Evolutionary conservation across 306 rosid species (phyloP).

Genomic region (Rosa rugosa): DNA sequence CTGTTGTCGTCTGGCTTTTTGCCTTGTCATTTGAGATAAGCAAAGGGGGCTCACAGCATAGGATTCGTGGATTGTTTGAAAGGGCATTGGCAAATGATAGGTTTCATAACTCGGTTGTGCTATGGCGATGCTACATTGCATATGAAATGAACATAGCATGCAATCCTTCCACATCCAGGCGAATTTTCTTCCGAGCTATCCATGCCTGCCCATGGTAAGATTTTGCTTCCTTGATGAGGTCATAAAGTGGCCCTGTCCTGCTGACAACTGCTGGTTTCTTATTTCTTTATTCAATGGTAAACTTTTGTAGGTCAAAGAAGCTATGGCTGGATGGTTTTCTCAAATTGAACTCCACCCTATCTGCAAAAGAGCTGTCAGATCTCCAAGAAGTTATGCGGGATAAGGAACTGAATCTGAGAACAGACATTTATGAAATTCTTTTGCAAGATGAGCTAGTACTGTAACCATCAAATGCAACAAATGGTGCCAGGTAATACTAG

Average conservation of each 20-base stretch:
- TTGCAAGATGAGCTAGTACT: slow-evolving; percentile 56
- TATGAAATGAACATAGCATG: slow-evolving; percentile 58
- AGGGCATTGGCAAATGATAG: slow-evolving; percentile 64
- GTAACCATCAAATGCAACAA: slow-evolving; percentile 16
- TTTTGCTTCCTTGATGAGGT: slow-evolving; percentile 6
- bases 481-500: neutral
- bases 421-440: slow-evolving; percentile 92
- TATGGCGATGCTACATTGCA: slow-evolving; percentile 85
- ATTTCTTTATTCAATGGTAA: neutral
- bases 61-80: slow-evolving; percentile 89
- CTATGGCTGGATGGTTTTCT: slow-evolving; percentile 93
- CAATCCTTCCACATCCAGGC: slow-evolving; percentile 70
- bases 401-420: slow-evolving; percentile 89
- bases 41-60: slow-evolving; percentile 64
- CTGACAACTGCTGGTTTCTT: neutral
- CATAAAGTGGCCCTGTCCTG: neutral
- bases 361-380: slow-evolving; percentile 89
- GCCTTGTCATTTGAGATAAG: slow-evolving; percentile 75
- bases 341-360: slow-evolving; percentile 58
- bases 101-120: slow-evolving; percentile 63
- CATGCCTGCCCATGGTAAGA: slow-evolving; percentile 97
- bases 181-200: slow-evolving; percentile 89
- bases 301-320: slow-evolving; percentile 71
- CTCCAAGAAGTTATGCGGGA: slow-evolving; percentile 98
- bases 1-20: slow-evolving; percentile 75